A percentile compares a stretch with the other conserved stretches of the same genome.
phyloP scores from a whole-genome alignment of 306 rosid species.

The Adenanthera pavonina region DNA sequence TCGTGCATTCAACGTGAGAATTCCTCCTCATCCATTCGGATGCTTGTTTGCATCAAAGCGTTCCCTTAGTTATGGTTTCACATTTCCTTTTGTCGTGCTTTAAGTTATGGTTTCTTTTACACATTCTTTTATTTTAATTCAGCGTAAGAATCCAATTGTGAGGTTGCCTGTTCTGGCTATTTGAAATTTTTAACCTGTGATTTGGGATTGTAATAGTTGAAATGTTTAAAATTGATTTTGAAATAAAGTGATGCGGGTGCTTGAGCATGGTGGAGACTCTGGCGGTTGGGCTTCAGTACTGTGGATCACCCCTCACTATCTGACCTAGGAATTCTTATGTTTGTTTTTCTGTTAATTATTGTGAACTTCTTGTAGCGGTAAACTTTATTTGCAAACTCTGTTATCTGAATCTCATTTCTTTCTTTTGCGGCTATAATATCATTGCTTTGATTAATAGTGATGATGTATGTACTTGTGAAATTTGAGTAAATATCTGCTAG shows the following conservation, averaged over 20 bases:
- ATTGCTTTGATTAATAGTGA: too few relatives aligned
- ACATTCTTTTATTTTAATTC: not conserved
- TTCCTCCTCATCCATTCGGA: not conserved
- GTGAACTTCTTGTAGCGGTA: too few relatives aligned
- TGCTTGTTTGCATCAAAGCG: not conserved
- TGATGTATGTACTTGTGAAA: too few relatives aligned
- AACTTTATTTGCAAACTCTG: not conserved
- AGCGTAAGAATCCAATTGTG: not conserved
- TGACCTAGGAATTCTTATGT: not conserved
- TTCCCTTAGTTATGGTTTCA: not conserved
- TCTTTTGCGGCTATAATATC: too few relatives aligned
- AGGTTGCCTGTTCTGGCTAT: not conserved
- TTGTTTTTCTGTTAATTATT: not conserved
- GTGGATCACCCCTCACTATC: too few relatives aligned
- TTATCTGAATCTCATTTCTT: too few relatives aligned
- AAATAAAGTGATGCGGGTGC: not conserved
- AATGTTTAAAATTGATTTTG: not conserved
- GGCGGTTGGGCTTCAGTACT: too few relatives aligned
- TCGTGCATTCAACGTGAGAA: not conserved
- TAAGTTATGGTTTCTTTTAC: not conserved
- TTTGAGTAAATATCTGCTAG: too few relatives aligned
- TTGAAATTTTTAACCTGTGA: not conserved
- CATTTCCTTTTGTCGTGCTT: not conserved
- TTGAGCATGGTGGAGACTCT: not conserved
- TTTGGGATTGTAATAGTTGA: not conserved